Conservation (phyloP, 345 rosid species). For the Rubroshorea leprosula region DNA sequence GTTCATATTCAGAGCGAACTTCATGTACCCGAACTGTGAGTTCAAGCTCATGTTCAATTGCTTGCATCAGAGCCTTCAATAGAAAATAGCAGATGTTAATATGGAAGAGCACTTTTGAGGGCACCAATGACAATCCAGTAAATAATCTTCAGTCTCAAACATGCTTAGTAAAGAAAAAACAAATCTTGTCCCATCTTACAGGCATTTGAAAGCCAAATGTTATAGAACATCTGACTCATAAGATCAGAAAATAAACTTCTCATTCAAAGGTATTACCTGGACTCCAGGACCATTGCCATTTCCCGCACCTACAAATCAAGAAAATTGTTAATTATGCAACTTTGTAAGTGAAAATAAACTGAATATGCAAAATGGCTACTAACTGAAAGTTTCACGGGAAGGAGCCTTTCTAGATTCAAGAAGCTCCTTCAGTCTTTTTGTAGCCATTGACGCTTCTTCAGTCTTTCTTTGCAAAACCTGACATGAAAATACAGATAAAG, state of each 20-base stretch:
- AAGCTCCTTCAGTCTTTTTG: conserved; percentile 89
- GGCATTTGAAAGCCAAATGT: background rate
- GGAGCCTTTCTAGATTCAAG: conserved; percentile 79
- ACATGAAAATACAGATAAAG: conserved; percentile 6
- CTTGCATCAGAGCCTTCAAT: conserved; percentile 71
- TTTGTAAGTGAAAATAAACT: conserved; percentile 13
- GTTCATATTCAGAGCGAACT: conserved; percentile 87
- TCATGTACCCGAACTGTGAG: conserved; percentile 83
- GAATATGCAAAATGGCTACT: conserved; percentile 16
- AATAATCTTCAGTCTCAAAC: background rate
- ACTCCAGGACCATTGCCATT: conserved; percentile 63
- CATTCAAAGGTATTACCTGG: conserved; percentile 49
- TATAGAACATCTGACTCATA: background rate
- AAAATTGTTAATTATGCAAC: conserved; percentile 14
- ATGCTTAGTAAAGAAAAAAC: background rate
- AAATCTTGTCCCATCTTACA: background rate
- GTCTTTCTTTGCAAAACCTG: conserved; percentile 96
- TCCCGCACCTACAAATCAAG: conserved; percentile 39
- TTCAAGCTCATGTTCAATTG: conserved; percentile 96
- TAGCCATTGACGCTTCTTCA: conserved; percentile 96
- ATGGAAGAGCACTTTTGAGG: background rate
- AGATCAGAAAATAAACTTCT: background rate
- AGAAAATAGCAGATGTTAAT: conserved; percentile 1
- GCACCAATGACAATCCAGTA: background rate
- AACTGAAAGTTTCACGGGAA: conserved; percentile 54